Base-by-base conservation (phyloP, 2,329 filamentous ascomycete genomes). In the Dothideomycetes sp. region DNA sequence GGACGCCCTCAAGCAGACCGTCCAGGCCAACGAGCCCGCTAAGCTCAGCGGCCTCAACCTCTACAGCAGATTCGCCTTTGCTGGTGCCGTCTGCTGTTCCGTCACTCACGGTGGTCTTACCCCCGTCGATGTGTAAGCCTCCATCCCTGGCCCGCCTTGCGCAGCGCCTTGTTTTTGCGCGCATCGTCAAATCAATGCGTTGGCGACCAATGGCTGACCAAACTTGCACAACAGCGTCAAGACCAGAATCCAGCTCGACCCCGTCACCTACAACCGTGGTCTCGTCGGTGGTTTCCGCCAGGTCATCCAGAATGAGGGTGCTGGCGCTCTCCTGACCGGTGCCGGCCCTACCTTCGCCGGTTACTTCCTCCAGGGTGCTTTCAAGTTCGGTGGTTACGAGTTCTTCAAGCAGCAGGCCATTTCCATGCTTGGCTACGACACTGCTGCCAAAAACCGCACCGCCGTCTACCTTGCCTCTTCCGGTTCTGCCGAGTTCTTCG, bases 91-190 rank as follows among this genome's bases (percentile, higher is more conserved):
- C 74, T 95, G 91, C 81, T 98, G 91, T 71, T 91, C 88, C 57
- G 73, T 96, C 71, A 98, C 91, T 63, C 91, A 98, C 78, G 91
- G 89, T 68, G 83, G 76, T 61, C 80, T 96, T 59, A 98, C 91
- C 55, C 91, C 91, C 62, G 87, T 98, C 68, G 91, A 98, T 84
- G 91, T 98, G 89, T 96, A 91, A 69, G 89, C 84, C 13, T n/a
- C n/a, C 4, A 11, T 5, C 13, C 34, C 23, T n/a, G n/a, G 15
- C 27, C 13, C 9, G 13, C 5, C 24, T 33, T 20, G 29, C 33
- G 5, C 24, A 4, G 10, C 16, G 13, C 15, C n/a, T 19, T 17
- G 5, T 11, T n/a, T 20, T 11, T 17, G 39, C 44, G 25, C 30
- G 17, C 27, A 28, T n/a, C 29, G 12, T 8, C 25, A n/a, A n/a